Evolutionary conservation across 768 basidiomycete genomes (phyloP).

Genomic region (Boletus tomentosulus): DNA sequence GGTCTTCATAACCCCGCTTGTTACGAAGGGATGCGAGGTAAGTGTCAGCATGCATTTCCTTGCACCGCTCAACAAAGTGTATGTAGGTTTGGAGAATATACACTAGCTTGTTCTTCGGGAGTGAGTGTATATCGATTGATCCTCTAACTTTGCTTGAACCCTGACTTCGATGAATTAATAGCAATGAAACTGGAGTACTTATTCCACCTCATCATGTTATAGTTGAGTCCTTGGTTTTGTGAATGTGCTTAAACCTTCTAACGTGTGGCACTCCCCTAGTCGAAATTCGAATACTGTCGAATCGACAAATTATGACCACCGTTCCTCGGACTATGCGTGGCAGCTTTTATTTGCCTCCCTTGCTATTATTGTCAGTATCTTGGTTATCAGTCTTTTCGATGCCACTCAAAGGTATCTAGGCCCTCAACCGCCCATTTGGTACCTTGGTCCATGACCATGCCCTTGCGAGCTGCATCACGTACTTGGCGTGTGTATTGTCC

Average conservation of each 20-base stretch:
- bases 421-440: conserved; percentile 57
- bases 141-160: neutral
- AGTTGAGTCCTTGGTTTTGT: conserved; percentile 26
- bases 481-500: conserved; percentile 63
- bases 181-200: conserved; percentile 33
- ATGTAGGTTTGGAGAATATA: conserved; percentile 67
- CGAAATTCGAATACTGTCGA: conserved; percentile 66
- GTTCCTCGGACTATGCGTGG: conserved; percentile 76
- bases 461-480: conserved; percentile 62
- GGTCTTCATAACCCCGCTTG: conserved; percentile 46
- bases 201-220: conserved; percentile 43
- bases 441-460: conserved; percentile 58
- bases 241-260: neutral
- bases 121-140: conserved; percentile 29
- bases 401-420: conserved; percentile 24
- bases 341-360: conserved; percentile 55
- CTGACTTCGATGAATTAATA: conserved; percentile 6
- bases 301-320: conserved; percentile 47
- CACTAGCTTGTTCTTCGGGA: conserved; percentile 72
- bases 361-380: conserved; percentile 54
- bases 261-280: conserved; percentile 35
- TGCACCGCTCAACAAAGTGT: neutral
- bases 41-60: conserved; percentile 2
- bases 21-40: conserved; percentile 54
- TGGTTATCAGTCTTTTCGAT: neutral